Conservation (phyloP, 176 grass and related monocot species). For the Musa acuminata region DNA sequence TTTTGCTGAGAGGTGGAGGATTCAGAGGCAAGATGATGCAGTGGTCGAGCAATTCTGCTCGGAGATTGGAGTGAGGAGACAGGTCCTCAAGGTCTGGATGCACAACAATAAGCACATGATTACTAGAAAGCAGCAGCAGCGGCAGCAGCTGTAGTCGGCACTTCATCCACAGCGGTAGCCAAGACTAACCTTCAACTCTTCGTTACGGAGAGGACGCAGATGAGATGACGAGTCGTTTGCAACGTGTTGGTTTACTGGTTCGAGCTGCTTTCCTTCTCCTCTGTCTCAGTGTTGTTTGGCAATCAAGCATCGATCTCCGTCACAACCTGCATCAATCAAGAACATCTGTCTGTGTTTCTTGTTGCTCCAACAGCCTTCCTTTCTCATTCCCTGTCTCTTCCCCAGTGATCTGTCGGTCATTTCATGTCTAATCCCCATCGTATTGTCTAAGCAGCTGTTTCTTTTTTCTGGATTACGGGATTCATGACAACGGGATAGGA, state of each 20-base stretch:
- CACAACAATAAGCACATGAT: constrained; percentile 82
- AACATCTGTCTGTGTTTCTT: not conserved
- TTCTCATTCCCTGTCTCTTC: not conserved
- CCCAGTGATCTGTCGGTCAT: not conserved
- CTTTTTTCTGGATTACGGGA: not conserved
- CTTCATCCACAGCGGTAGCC: not conserved
- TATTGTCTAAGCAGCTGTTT: not conserved
- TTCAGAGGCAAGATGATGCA: constrained; percentile 13
- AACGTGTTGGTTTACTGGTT: too few species aligned
- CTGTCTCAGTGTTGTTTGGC: too few species aligned
- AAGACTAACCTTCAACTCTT: too few species aligned
- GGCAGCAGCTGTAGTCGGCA: not conserved
- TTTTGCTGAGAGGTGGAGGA: constrained; percentile 8
- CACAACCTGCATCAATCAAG: too few species aligned
- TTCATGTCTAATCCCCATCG: not conserved
- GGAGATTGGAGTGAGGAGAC: constrained; percentile 13
- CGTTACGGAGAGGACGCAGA: too few species aligned
- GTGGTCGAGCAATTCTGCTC: constrained; percentile 16
- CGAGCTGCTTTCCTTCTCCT: too few species aligned
- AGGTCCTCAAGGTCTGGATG: constrained; percentile 93
- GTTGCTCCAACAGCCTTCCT: not conserved
- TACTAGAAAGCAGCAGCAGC: not conserved
- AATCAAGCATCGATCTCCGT: too few species aligned
- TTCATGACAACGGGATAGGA: too few species aligned
- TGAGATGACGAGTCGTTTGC: too few species aligned